These are phyloP conservation scores for Hawksworthiomyces lignivorus DNA, from an alignment of 2,329 filamentous ascomycete species.

Conservation along the genomic window DNA sequence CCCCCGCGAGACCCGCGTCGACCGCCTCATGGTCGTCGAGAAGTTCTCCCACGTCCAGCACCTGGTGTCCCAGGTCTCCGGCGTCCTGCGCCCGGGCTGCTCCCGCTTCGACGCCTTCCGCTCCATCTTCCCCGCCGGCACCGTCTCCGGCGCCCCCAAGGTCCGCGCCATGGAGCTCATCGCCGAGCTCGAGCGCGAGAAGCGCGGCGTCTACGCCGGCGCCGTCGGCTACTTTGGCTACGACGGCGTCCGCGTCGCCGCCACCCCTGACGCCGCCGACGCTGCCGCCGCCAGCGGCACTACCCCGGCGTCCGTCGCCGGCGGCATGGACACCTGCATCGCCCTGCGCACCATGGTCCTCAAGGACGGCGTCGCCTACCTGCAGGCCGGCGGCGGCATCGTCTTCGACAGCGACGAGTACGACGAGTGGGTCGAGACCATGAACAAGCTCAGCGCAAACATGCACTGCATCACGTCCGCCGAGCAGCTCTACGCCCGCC, in stretches of 20 bases:
- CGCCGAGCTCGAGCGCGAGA: conserved; percentile 86
- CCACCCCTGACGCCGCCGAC: conserved; percentile 52
- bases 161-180: conserved; percentile 97
- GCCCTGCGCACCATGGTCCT: conserved; percentile 86
- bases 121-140: conserved; percentile 94
- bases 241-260: conserved; percentile 52
- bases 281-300: conserved; percentile 61
- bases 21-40: conserved; percentile 89
- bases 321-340: conserved; percentile 84
- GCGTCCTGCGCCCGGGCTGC: conserved; percentile 73
- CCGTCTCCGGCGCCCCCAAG: conserved; percentile 91
- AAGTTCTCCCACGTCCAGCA: conserved; percentile 97
- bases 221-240: conserved; percentile 97
- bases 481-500: conserved; percentile 53
- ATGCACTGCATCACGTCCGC: conserved; percentile 81
- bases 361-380: conserved; percentile 83
- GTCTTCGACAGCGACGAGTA: conserved; percentile 88
- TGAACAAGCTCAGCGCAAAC: conserved; percentile 87
- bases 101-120: conserved; percentile 93
- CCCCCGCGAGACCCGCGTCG: conserved; percentile 79
- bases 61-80: conserved; percentile 90
- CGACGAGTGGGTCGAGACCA: conserved; percentile 92
- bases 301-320: conserved; percentile 57
- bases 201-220: conserved; percentile 89
- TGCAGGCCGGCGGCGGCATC: conserved; percentile 85